Base-by-base conservation (phyloP, 1,284 basidiomycete genomes). In the Cutaneotrichosporon spelunceum region DNA sequence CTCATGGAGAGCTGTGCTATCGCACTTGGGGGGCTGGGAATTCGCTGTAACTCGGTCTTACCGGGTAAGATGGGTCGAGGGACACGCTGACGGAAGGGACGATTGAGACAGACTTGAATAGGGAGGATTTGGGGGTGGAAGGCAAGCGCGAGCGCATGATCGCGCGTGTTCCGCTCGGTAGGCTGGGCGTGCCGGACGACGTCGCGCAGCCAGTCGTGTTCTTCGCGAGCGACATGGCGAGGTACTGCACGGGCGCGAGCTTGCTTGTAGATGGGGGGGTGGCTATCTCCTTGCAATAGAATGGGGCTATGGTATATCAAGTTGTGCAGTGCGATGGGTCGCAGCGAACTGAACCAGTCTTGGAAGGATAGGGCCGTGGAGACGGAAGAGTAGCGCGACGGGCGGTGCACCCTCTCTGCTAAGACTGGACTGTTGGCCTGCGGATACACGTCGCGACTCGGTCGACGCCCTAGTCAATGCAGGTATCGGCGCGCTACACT, bases 1-100 rank as follows among this genome's bases (percentile, higher is more conserved):
- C 76, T 92, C 63, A 92, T 91, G 89, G 88, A 91, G 77, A 88
- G 87, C 67, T 88, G 87, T 66, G 88, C 89, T 0, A 85, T 90
- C 53, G 88, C 89, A 0, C 80, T 91, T 16, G 88, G 88, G 14
- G 86, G 87, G 61, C 84, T 88, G 72, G 85, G 85, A 54, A 91
- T 91, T 66, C 82, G 89, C 24, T 89, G 88, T 64, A 82, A 82
- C 60, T 78, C 77, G 0, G 79, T 82, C 11, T 68, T 82, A 11
- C 81, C 81, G 3, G 79, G 79, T 75, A 54, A 54, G 73, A 67
- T 4, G 14, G 3, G 5, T 14, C 48, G 34, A 8, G 49, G 9
- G 48, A 49, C 24, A 45, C 10, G 55, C 33, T 49, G 34, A 57
- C 10, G 5, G 19, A 55, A 78, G 88, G 89, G 11, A 91, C 89